Conservation (phyloP, 2,329 filamentous ascomycete species). For the Pyrenophora tritici-repentis region DNA sequence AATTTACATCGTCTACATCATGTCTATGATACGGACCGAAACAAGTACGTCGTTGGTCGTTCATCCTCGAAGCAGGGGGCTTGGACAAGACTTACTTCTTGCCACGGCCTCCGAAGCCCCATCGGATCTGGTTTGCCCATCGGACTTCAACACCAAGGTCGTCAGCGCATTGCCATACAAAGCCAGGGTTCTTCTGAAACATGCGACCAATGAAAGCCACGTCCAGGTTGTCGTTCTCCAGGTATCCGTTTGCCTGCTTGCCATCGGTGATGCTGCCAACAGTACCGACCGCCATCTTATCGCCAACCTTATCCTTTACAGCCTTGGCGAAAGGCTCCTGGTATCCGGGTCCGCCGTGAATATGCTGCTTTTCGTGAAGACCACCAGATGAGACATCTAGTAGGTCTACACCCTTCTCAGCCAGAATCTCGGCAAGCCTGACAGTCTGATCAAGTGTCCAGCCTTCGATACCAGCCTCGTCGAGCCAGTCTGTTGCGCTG, state of each 20-base stretch:
- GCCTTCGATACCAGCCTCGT: conserved; percentile 62
- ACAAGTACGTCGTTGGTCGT: not conserved
- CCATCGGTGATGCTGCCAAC: conserved; percentile 76
- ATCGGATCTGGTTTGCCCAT: conserved; percentile 73
- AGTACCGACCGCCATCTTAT: conserved; percentile 69
- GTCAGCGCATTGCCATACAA: conserved; percentile 74
- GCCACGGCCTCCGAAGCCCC: conserved; percentile 60
- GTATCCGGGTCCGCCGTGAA: conserved; percentile 67
- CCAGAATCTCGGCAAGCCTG: conserved; percentile 68
- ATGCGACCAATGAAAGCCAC: conserved; percentile 74
- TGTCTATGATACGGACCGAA: not conserved
- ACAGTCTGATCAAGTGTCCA: conserved; percentile 72
- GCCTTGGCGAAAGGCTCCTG: conserved; percentile 74
- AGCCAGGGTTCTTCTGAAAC: conserved; percentile 81
- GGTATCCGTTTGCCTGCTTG: conserved; percentile 61
- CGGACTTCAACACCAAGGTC: conserved; percentile 72
- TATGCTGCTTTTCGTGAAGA: conserved; percentile 66
- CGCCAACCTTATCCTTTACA: conserved; percentile 76
- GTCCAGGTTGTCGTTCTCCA: conserved; percentile 58
- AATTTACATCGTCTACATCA: not conserved
- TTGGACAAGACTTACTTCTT: conserved; percentile 38
- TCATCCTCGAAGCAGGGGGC: not conserved
- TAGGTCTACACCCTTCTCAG: conserved; percentile 75
- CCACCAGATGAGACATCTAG: conserved; percentile 82
- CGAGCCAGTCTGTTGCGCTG: conserved; percentile 77